Percentiles rank a stretch among this genome's conserved stretches.
Evolutionary conservation across 352 stramenopile species (phyloP).

Genomic region (Thraustochytrium sp.): DNA sequence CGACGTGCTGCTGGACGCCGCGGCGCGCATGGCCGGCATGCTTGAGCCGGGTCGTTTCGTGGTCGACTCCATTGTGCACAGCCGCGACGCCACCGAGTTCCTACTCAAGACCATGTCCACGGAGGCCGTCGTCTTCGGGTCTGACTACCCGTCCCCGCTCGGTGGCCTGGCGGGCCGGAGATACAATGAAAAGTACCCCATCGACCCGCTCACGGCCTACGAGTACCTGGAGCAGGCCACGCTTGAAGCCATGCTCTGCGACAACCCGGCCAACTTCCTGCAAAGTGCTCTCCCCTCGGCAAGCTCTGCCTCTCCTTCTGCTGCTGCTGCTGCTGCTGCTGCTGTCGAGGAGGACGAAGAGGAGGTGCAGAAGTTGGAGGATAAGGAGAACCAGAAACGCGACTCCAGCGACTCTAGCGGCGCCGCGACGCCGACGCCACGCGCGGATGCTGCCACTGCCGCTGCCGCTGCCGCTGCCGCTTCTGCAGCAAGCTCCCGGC

Average conservation of each 20-base stretch:
- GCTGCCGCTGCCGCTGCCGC: too few species aligned
- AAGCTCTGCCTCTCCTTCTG: too few species aligned
- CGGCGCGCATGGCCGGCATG: not conserved
- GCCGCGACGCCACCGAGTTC: conserved; percentile 40
- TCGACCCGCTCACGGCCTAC: conserved; percentile 1
- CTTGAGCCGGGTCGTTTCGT: conserved; percentile 46
- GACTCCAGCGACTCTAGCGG: too few species aligned
- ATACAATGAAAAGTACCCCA: not conserved
- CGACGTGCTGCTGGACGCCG: conserved; percentile 11
- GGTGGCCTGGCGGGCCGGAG: not conserved
- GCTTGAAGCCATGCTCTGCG: not conserved
- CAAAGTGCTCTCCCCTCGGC: not conserved
- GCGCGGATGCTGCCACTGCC: too few species aligned
- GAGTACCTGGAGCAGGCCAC: not conserved
- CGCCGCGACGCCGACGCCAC: too few species aligned
- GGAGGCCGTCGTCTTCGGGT: conserved; percentile 47
- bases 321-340: too few species aligned
- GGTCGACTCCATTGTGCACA: conserved; percentile 43
- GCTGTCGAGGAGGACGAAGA: too few species aligned
- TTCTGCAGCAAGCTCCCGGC: too few species aligned
- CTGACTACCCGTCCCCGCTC: conserved; percentile 49
- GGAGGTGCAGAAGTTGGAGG: too few species aligned
- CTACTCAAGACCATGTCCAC: conserved; percentile 44
- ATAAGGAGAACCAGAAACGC: too few species aligned
- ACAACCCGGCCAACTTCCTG: conserved; percentile 16